Percentiles rank a stretch among this genome's conserved stretches.
phyloP scores from a whole-genome alignment of 192 early-diverging fungal species.

The Spinellus fusiger region DNA sequence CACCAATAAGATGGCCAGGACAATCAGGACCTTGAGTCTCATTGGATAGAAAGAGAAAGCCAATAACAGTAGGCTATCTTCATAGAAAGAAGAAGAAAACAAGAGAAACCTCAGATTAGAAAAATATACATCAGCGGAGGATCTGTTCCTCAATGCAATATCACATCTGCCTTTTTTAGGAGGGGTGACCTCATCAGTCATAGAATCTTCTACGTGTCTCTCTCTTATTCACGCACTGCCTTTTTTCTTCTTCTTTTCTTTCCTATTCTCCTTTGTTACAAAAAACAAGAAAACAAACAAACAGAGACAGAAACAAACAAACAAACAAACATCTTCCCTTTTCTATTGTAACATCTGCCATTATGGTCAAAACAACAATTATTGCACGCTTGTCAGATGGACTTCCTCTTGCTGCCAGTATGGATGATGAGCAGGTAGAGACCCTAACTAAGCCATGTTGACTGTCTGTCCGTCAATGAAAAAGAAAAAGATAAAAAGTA shows the following conservation, averaged over 20 bases:
- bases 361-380: constrained; percentile 93
- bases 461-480: neutral
- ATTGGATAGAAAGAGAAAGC: constrained; percentile 3
- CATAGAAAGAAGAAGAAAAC: too few species aligned
- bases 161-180: too few species aligned
- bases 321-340: neutral
- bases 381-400: constrained; percentile 93
- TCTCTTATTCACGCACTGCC: neutral
- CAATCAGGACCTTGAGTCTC: constrained; percentile 23
- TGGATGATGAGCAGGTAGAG: constrained; percentile 88
- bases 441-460: neutral
- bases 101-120: too few species aligned
- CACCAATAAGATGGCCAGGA: constrained; percentile 20
- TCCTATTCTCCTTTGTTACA: neutral
- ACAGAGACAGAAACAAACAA: too few species aligned
- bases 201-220: neutral
- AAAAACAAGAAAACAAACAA: too few species aligned
- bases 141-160: too few species aligned
- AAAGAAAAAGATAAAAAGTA: neutral
- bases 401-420: constrained; percentile 88
- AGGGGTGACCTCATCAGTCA: neutral
- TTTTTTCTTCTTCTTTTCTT: neutral
- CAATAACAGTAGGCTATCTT: too few species aligned
- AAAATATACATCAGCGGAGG: too few species aligned
- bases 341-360: neutral